Conservation (phyloP, 108 stramenopile genomes). For the Cyclotella baltica region DNA sequence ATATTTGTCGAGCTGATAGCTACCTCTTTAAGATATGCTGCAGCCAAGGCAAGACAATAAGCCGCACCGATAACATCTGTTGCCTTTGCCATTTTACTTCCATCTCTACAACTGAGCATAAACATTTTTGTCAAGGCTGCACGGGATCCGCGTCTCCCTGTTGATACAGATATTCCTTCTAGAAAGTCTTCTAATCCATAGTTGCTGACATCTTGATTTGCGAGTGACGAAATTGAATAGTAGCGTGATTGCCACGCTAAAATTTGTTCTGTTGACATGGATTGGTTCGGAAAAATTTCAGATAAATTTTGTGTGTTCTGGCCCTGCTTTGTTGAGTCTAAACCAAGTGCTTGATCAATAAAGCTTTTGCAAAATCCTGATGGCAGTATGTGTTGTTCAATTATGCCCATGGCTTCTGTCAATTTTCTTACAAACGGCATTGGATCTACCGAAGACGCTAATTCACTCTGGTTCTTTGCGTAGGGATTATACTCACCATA, state of each 20-base stretch:
- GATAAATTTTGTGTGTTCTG: constrained; percentile 1
- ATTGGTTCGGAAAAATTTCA: constrained; percentile 14
- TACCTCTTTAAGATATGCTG: constrained; percentile 35
- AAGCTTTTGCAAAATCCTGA: background rate
- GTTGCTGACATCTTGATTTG: constrained; percentile 12
- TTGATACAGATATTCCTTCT: constrained; percentile 39
- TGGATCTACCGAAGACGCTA: background rate
- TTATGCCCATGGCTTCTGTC: background rate
- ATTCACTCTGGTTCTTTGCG: background rate
- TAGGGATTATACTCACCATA: constrained; percentile 46
- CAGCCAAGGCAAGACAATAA: constrained; percentile 47
- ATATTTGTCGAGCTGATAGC: background rate
- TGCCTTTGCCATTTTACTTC: constrained; percentile 29
- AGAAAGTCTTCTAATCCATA: constrained; percentile 33
- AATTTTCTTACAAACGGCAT: background rate
- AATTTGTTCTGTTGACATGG: constrained; percentile 39
- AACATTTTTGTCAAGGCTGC: constrained; percentile 37
- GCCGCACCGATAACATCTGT: constrained; percentile 27
- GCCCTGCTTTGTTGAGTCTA: background rate
- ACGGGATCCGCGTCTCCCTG: constrained; percentile 50
- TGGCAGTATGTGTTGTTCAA: constrained; percentile 14
- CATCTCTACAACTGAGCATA: constrained; percentile 11
- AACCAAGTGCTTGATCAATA: background rate
- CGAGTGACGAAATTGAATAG: constrained; percentile 30
- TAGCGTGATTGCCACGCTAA: constrained; percentile 24